Base-by-base conservation (phyloP, 2,329 filamentous ascomycete genomes). In the Ilyonectria mors-panacis region DNA sequence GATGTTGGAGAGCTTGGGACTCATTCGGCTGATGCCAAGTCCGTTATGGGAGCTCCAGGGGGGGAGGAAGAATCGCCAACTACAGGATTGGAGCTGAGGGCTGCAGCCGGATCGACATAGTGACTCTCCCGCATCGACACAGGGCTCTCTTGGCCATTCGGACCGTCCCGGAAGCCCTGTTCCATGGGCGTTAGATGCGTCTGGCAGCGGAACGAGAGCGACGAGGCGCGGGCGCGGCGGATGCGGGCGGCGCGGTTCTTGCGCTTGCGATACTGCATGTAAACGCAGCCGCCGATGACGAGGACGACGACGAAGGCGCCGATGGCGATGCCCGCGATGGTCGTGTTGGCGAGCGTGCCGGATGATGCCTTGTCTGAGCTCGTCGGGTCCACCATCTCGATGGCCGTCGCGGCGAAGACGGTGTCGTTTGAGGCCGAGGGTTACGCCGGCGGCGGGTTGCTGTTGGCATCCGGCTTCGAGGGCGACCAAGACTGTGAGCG, bases 121-220 rank as follows among this genome's bases (percentile, higher is more conserved):
- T 57, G 51, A 53, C 72, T 73, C 57, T 78, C 75, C 12, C 70
- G 61, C 66, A 69, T 68, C n/a, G 68, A 61, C 17, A 53, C 55
- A 2, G 58, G 21, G 33, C 45, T 42, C 7, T 39, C 21, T 37
- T 59, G 56, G 9, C 59, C 63, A 51, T 47, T 57, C 15, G 66
- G 63, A 15, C 65, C 59, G 30, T 70, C 64, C 9, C 64, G 67
- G 58, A 75, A 75, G 3, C 63, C 63, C n/a, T 69, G 64, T 17
- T 73, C 70, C 9, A 59, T 60, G 19, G 74, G 75, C 4, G 75
- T 77, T 13, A 77, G 50, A 10, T 68, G 82, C 0, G 85, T 82
- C 64, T 86, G 84, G 77, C 86, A 88, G 35, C 82, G 82, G 76
- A 88, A 88, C 2, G 84, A 86, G 30, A 88, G 80, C 5, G 84